A percentile compares a stretch with the other conserved stretches of the same genome.
These are phyloP conservation scores for Corchorus capsularis DNA, from an alignment of 345 rosid species.

Conservation along the genomic window DNA sequence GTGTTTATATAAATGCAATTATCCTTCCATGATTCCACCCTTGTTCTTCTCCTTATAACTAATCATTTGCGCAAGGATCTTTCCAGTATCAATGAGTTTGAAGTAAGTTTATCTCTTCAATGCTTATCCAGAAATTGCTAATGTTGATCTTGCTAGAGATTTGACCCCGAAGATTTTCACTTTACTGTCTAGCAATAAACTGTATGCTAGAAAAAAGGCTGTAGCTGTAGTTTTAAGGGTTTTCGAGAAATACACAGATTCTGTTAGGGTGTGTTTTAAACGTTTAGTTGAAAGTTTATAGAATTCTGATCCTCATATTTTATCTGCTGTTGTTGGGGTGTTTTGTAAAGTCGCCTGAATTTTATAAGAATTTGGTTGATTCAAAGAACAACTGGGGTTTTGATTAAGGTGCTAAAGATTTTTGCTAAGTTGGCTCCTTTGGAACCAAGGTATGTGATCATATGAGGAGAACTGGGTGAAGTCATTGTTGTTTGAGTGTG, in stretches of 20 bases:
- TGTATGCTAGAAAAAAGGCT: slow-evolving; percentile 71
- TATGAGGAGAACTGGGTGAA: slow-evolving; percentile 81
- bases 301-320: slow-evolving; percentile 57
- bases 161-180: slow-evolving; percentile 80
- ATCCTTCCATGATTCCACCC: too few relatives aligned
- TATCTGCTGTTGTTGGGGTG: too few relatives aligned
- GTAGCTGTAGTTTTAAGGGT: slow-evolving; percentile 71
- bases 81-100: too few relatives aligned
- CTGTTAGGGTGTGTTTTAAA: too few relatives aligned
- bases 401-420: slow-evolving; percentile 85
- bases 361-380: slow-evolving; percentile 76
- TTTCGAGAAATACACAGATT: slow-evolving; percentile 80
- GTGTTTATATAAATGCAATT: too few relatives aligned
- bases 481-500: slow-evolving; percentile 86
- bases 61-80: too few relatives aligned
- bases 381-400: slow-evolving; percentile 90
- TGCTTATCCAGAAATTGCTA: too few relatives aligned
- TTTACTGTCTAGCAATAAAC: slow-evolving; percentile 65
- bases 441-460: slow-evolving; percentile 89
- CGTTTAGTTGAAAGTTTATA: slow-evolving; percentile 90
- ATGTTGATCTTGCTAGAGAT: slow-evolving; percentile 85
- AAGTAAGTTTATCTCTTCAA: too few relatives aligned
- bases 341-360: slow-evolving; percentile 89
- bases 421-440: slow-evolving; percentile 70
- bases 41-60: too few relatives aligned